Percentiles rank a stretch among this genome's conserved stretches.
Conservation (phyloP, 192 early-diverging fungal genomes). For the Polychytrium aggregatum region DNA sequence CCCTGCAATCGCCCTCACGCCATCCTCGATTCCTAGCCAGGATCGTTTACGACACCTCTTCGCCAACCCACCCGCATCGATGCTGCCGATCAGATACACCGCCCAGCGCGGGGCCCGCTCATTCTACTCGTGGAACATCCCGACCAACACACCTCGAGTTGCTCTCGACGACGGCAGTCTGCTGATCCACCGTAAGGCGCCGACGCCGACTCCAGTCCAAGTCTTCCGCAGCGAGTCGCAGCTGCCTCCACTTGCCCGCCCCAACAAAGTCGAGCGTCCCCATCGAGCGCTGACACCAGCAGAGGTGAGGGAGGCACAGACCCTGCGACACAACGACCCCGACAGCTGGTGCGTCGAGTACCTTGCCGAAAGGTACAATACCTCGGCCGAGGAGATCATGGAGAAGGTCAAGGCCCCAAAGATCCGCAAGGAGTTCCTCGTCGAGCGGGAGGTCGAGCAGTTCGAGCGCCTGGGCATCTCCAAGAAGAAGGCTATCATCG, state of each 20-base stretch:
- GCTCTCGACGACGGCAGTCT: constrained; percentile 29
- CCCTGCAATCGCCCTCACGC: too few species aligned
- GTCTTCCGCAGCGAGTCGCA: neutral
- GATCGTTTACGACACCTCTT: too few species aligned
- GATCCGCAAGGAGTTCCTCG: constrained; percentile 15
- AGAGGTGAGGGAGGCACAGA: neutral
- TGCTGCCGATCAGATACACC: too few species aligned
- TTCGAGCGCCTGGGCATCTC: constrained; percentile 23
- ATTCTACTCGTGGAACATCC: constrained; percentile 33
- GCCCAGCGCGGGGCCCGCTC: constrained; percentile 6
- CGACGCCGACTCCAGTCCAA: too few species aligned
- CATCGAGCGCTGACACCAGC: neutral
- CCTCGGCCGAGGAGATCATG: constrained; percentile 12
- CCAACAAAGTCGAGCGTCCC: neutral
- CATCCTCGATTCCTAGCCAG: too few species aligned
- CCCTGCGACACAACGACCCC: constrained; percentile 10
- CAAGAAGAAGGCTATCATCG: constrained; percentile 30
- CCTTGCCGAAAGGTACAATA: too few species aligned
- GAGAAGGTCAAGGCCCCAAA: constrained; percentile 6
- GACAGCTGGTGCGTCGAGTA: too few species aligned
- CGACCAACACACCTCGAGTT: constrained; percentile 20
- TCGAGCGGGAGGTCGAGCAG: constrained; percentile 7
- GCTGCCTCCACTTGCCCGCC: constrained; percentile 9
- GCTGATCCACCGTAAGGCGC: constrained; percentile 26
- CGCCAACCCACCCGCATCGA: too few species aligned